Conservation (phyloP, 352 stramenopile species). For the Elongisporangium prolatum region DNA sequence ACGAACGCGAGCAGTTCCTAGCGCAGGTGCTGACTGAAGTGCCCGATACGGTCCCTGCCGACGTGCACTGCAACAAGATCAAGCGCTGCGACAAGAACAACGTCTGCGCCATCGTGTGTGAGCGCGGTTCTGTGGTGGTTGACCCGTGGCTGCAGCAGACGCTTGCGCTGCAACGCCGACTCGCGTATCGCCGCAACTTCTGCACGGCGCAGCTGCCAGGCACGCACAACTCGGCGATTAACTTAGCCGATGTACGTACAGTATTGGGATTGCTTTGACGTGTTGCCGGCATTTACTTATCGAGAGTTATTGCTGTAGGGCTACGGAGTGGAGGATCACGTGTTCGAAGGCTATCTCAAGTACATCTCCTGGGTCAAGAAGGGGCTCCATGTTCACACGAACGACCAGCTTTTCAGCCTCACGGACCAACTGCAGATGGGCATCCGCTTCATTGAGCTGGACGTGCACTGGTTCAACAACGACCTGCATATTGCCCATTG, state of each 20-base stretch:
- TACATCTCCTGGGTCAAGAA: conserved; percentile 57
- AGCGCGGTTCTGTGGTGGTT: conserved; percentile 37
- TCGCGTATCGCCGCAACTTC: conserved; percentile 44
- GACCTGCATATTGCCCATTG: conserved; percentile 67
- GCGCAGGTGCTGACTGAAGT: conserved; percentile 27
- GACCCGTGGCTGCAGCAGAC: conserved; percentile 27
- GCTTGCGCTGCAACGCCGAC: conserved; percentile 34
- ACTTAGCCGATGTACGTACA: conserved; percentile 31
- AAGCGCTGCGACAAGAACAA: conserved; percentile 42
- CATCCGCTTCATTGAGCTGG: conserved; percentile 61
- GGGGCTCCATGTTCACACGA: conserved; percentile 50
- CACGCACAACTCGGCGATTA: conserved; percentile 67
- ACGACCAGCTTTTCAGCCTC: conserved; percentile 63
- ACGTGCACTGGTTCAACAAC: conserved; percentile 66
- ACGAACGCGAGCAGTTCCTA: conserved; percentile 27
- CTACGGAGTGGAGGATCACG: conserved; percentile 61
- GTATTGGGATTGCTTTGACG: background rate
- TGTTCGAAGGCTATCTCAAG: conserved; percentile 54
- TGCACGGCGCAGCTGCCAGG: conserved; percentile 51
- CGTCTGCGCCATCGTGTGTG: conserved; percentile 52
- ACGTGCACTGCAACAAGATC: conserved; percentile 43
- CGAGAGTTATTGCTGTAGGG: conserved; percentile 19
- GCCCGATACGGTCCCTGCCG: conserved; percentile 61
- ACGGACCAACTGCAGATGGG: conserved; percentile 65
- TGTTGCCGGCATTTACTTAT: background rate